Evolutionary conservation across 2,329 filamentous ascomycete species (phyloP).

Genomic region (Fusarium clavum): DNA sequence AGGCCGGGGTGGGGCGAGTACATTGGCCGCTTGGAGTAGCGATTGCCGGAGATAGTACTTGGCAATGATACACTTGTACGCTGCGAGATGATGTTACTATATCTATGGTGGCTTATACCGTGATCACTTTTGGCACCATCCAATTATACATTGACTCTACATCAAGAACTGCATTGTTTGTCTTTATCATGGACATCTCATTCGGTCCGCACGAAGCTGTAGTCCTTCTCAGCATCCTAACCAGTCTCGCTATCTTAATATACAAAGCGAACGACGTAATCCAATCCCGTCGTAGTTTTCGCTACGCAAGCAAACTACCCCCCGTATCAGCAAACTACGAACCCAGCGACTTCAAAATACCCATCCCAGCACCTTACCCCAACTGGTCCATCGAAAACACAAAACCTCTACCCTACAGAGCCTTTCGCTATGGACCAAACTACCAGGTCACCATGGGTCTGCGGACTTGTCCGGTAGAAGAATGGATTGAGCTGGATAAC

Average conservation of each 20-base stretch:
- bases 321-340: conserved; percentile 23
- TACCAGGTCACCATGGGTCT: conserved; percentile 84
- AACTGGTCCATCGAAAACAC: conserved; percentile 76
- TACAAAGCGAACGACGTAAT: conserved; percentile 27
- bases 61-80: neutral
- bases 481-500: conserved; percentile 90
- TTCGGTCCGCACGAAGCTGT: conserved; percentile 23
- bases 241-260: conserved; percentile 11
- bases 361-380: conserved; percentile 70
- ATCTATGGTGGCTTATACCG: conserved; percentile 24
- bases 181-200: conserved; percentile 9
- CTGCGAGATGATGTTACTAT: neutral
- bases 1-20: conserved; percentile 13
- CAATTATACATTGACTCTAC: neutral
- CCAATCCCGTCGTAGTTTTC: conserved; percentile 17
- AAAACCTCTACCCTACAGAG: conserved; percentile 80
- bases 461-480: conserved; percentile 74
- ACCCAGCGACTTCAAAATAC: conserved; percentile 63
- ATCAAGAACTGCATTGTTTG: neutral
- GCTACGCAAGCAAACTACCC: conserved; percentile 18
- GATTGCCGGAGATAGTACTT: conserved; percentile 15
- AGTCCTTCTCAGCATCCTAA: conserved; percentile 20
- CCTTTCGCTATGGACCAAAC: conserved; percentile 81
- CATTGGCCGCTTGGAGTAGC: conserved; percentile 30
- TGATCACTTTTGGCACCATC: neutral